Percentiles rank a stretch among this genome's conserved stretches.
Evolutionary conservation across 2,329 filamentous ascomycete genomes (phyloP).

Genomic region (Beauveria sp.): DNA sequence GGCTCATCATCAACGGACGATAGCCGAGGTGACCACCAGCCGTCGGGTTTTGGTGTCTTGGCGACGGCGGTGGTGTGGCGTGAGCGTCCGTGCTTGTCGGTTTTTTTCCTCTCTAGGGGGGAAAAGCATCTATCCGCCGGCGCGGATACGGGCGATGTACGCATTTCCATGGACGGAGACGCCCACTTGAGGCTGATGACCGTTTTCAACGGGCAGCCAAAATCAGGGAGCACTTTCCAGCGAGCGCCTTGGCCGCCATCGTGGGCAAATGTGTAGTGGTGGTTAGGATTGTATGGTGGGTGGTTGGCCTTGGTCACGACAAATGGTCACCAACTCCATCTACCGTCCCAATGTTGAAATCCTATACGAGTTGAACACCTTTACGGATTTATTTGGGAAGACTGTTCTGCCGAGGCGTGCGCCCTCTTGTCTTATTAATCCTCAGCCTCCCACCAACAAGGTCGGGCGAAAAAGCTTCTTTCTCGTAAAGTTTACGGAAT

Average conservation of each 20-base stretch:
- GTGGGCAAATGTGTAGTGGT: too few species aligned
- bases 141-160: background rate
- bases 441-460: too few species aligned
- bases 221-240: background rate
- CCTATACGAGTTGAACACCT: too few species aligned
- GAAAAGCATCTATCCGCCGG: background rate
- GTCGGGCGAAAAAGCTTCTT: background rate
- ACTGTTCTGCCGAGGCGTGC: too few species aligned
- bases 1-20: slow-evolving; percentile 1
- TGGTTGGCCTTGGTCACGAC: too few species aligned
- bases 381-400: too few species aligned
- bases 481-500: background rate
- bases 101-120: background rate
- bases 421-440: too few species aligned
- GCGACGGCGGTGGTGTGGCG: background rate
- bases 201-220: too few species aligned
- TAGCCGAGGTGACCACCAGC: slow-evolving; percentile 1
- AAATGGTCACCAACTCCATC: too few species aligned
- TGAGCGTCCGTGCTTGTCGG: background rate
- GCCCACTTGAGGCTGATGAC: background rate
- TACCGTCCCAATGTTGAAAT: too few species aligned
- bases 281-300: too few species aligned
- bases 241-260: too few species aligned
- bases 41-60: background rate
- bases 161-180: background rate